phyloP scores from a whole-genome alignment of 2,329 filamentous ascomycete genomes.

The Hawksworthiomyces lignivorus region DNA sequence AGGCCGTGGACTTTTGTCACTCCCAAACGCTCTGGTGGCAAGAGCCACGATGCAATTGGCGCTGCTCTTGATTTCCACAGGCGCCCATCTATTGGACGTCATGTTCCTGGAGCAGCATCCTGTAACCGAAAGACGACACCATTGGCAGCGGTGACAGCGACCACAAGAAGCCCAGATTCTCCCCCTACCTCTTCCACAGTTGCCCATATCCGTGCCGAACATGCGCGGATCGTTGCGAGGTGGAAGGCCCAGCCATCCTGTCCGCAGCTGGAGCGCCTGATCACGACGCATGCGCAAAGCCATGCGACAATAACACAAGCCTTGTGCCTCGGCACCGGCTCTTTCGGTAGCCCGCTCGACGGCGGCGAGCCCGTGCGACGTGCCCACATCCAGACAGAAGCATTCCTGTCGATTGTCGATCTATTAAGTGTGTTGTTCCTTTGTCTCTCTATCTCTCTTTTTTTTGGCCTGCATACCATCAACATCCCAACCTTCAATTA shows the following conservation, averaged over 20 bases:
- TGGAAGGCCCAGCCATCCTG: constrained; percentile 23
- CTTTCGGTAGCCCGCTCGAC: constrained; percentile 46
- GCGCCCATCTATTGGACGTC: no score
- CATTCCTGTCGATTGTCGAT: constrained; percentile 41
- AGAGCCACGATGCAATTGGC: neutral
- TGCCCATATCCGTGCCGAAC: constrained; percentile 18
- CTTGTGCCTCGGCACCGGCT: constrained; percentile 47
- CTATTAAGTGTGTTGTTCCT: constrained; percentile 28
- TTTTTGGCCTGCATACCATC: neutral
- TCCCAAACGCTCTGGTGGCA: neutral
- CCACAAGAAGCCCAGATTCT: neutral
- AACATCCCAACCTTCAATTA: neutral
- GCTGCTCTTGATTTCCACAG: constrained; percentile 1
- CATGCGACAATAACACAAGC: constrained; percentile 30
- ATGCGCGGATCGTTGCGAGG: constrained; percentile 13
- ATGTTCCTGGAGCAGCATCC: neutral
- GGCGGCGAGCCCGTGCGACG: constrained; percentile 36
- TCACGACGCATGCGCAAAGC: constrained; percentile 20
- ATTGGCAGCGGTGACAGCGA: no score
- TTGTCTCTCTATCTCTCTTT: no score
- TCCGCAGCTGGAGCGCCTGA: constrained; percentile 24
- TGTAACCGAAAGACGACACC: neutral
- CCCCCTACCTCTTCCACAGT: neutral
- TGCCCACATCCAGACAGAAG: constrained; percentile 45
- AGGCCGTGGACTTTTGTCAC: constrained; percentile 6